A percentile compares a stretch with the other conserved stretches of the same genome.
These are phyloP conservation scores for Boletus barrowsii DNA, from an alignment of 768 basidiomycete species.

Conservation along the genomic window DNA sequence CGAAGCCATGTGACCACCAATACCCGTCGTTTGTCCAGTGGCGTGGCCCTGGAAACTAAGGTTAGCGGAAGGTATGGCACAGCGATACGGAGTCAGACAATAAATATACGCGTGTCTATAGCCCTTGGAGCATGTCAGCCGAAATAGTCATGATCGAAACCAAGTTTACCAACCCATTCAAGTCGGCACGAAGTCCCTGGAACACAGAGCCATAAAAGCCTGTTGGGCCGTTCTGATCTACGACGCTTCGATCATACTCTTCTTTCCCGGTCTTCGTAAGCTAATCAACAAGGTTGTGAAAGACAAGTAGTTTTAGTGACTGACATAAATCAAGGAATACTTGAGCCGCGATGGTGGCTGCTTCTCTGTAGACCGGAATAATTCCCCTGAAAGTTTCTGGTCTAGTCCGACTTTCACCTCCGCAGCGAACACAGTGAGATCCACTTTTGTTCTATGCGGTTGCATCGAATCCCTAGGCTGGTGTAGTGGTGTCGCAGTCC, in stretches of 20 bases:
- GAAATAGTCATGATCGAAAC: not conserved
- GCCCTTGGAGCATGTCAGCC: not conserved
- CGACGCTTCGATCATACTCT: not conserved
- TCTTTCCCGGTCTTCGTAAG: constrained; percentile 4
- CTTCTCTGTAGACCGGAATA: constrained; percentile 3
- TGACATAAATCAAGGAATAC: constrained; percentile 5
- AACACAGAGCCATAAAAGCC: not conserved
- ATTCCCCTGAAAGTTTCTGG: not conserved
- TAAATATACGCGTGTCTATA: not conserved
- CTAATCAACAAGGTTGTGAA: not conserved
- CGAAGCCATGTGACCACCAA: constrained; percentile 2
- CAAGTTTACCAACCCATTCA: not conserved
- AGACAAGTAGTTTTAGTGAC: not conserved
- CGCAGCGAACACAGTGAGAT: constrained; percentile 30
- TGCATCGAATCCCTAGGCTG: too few relatives aligned
- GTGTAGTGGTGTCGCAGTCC: too few relatives aligned
- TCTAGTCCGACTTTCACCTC: not conserved
- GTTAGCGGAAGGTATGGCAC: not conserved
- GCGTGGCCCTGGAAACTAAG: constrained; percentile 1
- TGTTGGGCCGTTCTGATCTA: not conserved
- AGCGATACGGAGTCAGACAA: not conserved
- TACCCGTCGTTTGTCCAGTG: constrained; percentile 2
- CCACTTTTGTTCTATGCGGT: not conserved
- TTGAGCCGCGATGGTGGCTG: not conserved
- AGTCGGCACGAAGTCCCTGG: not conserved